These are phyloP conservation scores for Corrigiola litoralis DNA, from an alignment of 179 eudicot genomes.

Conservation along the genomic window DNA sequence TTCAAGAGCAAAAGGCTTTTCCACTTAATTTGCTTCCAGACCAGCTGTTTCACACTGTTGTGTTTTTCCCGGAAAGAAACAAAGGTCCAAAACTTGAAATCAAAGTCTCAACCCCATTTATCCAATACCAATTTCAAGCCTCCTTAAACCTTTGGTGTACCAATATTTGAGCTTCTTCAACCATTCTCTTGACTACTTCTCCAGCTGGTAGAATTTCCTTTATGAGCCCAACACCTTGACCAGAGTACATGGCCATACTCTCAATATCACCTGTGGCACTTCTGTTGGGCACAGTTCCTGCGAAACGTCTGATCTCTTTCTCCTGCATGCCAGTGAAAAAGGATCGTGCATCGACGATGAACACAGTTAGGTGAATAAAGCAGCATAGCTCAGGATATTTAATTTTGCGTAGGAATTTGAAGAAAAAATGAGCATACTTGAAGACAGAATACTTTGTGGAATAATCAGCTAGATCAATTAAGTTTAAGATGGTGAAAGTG, in stretches of 20 bases:
- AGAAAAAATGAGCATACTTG: too few species aligned
- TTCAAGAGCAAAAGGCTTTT: too few species aligned
- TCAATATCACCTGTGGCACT: conserved; percentile 77
- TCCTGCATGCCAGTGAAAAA: conserved; percentile 36
- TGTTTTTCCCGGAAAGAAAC: too few species aligned
- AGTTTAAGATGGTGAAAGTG: background rate
- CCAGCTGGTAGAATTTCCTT: conserved; percentile 72
- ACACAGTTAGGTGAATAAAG: background rate
- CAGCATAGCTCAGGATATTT: too few species aligned
- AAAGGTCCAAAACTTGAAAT: too few species aligned
- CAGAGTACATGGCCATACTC: conserved; percentile 93
- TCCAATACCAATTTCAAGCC: background rate
- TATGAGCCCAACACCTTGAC: conserved; percentile 79
- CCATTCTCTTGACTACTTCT: conserved; percentile 59
- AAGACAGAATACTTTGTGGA: too few species aligned
- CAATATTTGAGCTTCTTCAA: conserved; percentile 53
- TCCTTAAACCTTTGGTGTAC: conserved; percentile 36
- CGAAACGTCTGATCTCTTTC: conserved; percentile 65
- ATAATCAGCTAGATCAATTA: background rate
- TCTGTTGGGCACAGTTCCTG: conserved; percentile 80
- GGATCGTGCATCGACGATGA: background rate
- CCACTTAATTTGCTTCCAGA: too few species aligned
- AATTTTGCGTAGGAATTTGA: too few species aligned
- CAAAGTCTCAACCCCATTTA: too few species aligned
- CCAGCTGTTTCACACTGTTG: too few species aligned